phyloP scores from a whole-genome alignment of 1,284 basidiomycete species.

The Flammula alnicola region DNA sequence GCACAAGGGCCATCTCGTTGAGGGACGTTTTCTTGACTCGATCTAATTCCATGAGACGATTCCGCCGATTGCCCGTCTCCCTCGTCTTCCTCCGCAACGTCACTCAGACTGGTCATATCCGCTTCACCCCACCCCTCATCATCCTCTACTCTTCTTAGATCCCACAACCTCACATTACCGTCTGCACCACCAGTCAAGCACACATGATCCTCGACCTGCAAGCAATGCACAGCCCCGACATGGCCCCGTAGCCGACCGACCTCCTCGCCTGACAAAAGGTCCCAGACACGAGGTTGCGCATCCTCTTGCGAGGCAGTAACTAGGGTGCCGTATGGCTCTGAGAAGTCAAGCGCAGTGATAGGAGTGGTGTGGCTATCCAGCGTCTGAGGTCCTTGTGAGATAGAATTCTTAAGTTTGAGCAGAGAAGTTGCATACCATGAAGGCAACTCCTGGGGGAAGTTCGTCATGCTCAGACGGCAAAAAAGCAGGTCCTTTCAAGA shows the following conservation, averaged over 20 bases:
- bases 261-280: slow-evolving; percentile 80
- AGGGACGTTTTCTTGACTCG: slow-evolving; percentile 34
- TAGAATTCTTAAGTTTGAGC: slow-evolving; percentile 2
- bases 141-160: slow-evolving; percentile 79
- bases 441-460: slow-evolving; percentile 91
- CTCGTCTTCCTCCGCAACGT: slow-evolving; percentile 67
- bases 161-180: slow-evolving; percentile 86
- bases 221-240: slow-evolving; percentile 79
- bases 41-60: slow-evolving; percentile 42
- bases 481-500: slow-evolving; percentile 81
- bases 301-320: slow-evolving; percentile 88
- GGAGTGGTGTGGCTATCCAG: slow-evolving; percentile 81
- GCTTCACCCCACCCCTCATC: slow-evolving; percentile 69
- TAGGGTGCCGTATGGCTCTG: slow-evolving; percentile 94
- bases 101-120: slow-evolving; percentile 60
- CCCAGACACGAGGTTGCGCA: slow-evolving; percentile 84
- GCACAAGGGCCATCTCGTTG: slow-evolving; percentile 63
- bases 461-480: slow-evolving; percentile 98
- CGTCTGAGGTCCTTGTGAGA: slow-evolving; percentile 54
- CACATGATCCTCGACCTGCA: slow-evolving; percentile 93
- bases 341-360: slow-evolving; percentile 91
- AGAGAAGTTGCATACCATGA: slow-evolving; percentile 73
- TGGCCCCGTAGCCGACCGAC: slow-evolving; percentile 85
- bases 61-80: slow-evolving; percentile 38
- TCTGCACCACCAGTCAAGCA: slow-evolving; percentile 93